phyloP scores from a whole-genome alignment of 2,329 filamentous ascomycete genomes.

The Fusarium praegraminearum region DNA sequence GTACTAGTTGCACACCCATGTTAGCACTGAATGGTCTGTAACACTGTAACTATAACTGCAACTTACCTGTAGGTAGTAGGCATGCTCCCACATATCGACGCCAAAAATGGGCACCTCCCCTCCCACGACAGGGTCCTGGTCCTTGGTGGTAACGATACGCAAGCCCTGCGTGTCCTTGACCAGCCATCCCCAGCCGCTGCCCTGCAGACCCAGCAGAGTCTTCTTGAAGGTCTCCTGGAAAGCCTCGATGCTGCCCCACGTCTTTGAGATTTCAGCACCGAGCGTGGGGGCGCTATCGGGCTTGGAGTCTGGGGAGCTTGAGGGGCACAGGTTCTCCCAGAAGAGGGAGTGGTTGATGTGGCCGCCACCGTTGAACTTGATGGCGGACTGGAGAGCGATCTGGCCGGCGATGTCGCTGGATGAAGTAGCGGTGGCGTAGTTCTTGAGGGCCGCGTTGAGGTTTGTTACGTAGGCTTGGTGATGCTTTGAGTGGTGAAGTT shows the following conservation, averaged over 20 bases:
- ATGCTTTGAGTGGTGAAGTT: slow-evolving; percentile 83
- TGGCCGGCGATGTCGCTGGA: slow-evolving; percentile 72
- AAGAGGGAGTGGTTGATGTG: slow-evolving; percentile 95
- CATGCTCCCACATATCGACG: slow-evolving; percentile 94
- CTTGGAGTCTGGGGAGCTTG: slow-evolving; percentile 68
- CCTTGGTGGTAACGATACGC: slow-evolving; percentile 83
- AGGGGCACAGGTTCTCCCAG: slow-evolving; percentile 84
- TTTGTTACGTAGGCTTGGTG: slow-evolving; percentile 84
- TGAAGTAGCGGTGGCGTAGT: slow-evolving; percentile 67
- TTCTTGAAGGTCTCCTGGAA: slow-evolving; percentile 76
- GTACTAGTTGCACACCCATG: slow-evolving; percentile 63
- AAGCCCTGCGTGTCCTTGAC: slow-evolving; percentile 73
- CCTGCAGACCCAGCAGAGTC: slow-evolving; percentile 78
- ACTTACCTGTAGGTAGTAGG: slow-evolving; percentile 83
- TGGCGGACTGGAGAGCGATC: slow-evolving; percentile 74
- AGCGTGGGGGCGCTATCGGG: slow-evolving; percentile 69
- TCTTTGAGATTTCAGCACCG: slow-evolving; percentile 68
- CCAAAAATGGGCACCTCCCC: slow-evolving; percentile 78
- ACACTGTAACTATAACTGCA: not conserved
- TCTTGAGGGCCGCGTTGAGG: slow-evolving; percentile 74
- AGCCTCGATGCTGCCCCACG: slow-evolving; percentile 75
- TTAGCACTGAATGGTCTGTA: not conserved
- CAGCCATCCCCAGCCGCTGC: slow-evolving; percentile 91
- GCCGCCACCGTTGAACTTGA: slow-evolving; percentile 91
- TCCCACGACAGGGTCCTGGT: slow-evolving; percentile 80